A percentile compares a stretch with the other conserved stretches of the same genome.
phyloP scores from a whole-genome alignment of 352 stramenopile species.

The Globisporangium megalacanthum region DNA sequence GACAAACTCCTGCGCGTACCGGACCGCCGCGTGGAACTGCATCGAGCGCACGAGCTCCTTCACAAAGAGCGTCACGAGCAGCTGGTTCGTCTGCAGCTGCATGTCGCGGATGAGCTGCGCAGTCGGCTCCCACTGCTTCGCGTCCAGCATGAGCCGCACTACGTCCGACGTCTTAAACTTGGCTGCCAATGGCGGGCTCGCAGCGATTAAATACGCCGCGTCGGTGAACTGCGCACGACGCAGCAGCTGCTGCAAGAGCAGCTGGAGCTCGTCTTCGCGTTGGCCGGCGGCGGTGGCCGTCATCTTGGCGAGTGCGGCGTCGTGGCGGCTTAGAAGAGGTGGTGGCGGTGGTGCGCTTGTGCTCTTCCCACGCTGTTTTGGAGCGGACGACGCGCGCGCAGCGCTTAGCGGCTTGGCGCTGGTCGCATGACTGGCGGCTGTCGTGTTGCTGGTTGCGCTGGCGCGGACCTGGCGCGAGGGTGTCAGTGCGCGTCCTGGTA shows the following conservation, averaged over 20 bases:
- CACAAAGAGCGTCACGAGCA: conserved; percentile 78
- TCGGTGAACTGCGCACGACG: conserved; percentile 40
- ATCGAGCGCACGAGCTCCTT: conserved; percentile 64
- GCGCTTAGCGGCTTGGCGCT: neutral
- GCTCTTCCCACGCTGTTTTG: conserved; percentile 15
- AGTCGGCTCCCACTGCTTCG: conserved; percentile 50
- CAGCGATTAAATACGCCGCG: conserved; percentile 65
- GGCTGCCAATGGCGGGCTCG: conserved; percentile 28
- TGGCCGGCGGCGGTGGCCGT: conserved; percentile 26
- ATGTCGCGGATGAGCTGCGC: conserved; percentile 73
- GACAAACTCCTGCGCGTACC: conserved; percentile 78
- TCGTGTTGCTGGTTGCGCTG: conserved; percentile 3
- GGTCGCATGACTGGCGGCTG: neutral
- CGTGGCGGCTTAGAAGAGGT: conserved; percentile 16
- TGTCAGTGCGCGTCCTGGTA: conserved; percentile 6
- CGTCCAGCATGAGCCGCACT: conserved; percentile 69
- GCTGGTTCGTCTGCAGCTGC: conserved; percentile 58
- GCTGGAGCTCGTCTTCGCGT: conserved; percentile 42
- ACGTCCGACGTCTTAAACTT: conserved; percentile 82
- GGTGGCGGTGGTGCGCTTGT: neutral
- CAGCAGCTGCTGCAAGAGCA: conserved; percentile 50
- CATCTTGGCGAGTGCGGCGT: conserved; percentile 31
- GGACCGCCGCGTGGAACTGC: conserved; percentile 67
- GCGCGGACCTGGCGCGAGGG: conserved; percentile 9
- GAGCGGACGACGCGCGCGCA: conserved; percentile 10